Base-by-base conservation (phyloP, 768 basidiomycete genomes). In the Mycena rebaudengoi region DNA sequence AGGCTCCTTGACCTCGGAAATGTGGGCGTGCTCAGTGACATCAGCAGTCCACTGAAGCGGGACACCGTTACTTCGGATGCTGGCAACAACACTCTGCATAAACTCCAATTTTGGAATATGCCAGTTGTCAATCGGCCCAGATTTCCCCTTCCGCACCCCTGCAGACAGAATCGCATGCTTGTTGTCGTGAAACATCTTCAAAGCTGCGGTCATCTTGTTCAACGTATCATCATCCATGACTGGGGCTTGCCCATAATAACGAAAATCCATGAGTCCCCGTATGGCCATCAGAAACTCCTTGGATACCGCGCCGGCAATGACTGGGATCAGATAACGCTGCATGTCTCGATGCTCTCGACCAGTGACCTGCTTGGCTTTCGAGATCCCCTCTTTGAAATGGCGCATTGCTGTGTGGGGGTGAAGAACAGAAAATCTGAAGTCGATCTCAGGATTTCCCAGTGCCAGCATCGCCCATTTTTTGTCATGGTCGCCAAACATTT, bases 71-170 rank as follows among this genome's bases (percentile, higher is more conserved):
- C n/a, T n/a, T 5, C 40, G n/a, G 18, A 71, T 72, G n/a, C 58
- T 64, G 0, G n/a, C 5, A 1, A 32, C 5, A 23, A 78, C 62
- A 32, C 65, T 70, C 16, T 75, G 72, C 25, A 78, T 54, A 20
- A 71, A 35, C 55, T 75, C 76, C 23, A 77, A 67, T 54, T 80
- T 80, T 1, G 71, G 76, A 32, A 80, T 78, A 21, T 70, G 33
- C 64, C 71, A 79, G 13, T 51, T 37, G 7, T 51, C 76, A 37
- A 20, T 73, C 20, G 26, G 73, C 62, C n/a, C 64, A 30, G 23
- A 8, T 50, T 8, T 66, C 62, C 28, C 58, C 56, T 30, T 60
- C 23, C 62, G 44, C 18, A 65, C 56, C 26, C 70, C 67, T 8
- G 40, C 41, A 0, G 65, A 46, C 11, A 74, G 54, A 35, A 78